These are phyloP conservation scores for Salvia miltiorrhiza DNA, from an alignment of 257 asterid species.

Conservation along the genomic window DNA sequence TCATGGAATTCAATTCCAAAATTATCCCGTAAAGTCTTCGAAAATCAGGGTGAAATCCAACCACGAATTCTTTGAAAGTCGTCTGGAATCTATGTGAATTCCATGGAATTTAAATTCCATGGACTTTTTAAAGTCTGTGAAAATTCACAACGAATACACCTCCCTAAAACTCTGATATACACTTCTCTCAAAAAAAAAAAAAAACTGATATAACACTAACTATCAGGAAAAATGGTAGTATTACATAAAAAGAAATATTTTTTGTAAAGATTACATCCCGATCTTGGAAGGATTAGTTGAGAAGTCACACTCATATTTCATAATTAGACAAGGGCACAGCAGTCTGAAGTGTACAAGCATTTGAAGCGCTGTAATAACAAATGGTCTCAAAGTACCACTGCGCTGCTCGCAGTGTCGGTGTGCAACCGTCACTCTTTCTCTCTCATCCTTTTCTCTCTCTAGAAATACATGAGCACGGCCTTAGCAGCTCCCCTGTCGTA, in stretches of 20 bases:
- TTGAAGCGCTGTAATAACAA: constrained; percentile 7
- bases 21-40: too few species aligned
- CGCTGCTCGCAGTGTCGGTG: constrained; percentile 25
- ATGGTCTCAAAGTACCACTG: constrained; percentile 6
- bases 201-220: too few species aligned
- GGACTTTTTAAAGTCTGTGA: too few species aligned
- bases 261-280: background rate
- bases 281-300: constrained; percentile 1
- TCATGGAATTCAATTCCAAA: too few species aligned
- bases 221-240: too few species aligned
- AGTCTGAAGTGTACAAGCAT: constrained; percentile 22
- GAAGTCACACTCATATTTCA: constrained; percentile 6
- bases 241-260: background rate
- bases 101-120: too few species aligned
- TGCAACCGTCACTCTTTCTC: constrained; percentile 9
- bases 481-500: constrained; percentile 45
- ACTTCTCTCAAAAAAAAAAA: too few species aligned
- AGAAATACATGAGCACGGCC: background rate
- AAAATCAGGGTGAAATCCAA: too few species aligned
- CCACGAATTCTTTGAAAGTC: too few species aligned
- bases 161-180: too few species aligned
- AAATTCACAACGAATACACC: too few species aligned
- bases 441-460: constrained; percentile 13
- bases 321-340: background rate
- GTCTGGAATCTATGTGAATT: too few species aligned